Percentiles rank a stretch among this genome's conserved stretches.
These are phyloP conservation scores for Aspergillus sp. DNA, from an alignment of 2,329 filamentous ascomycete genomes.

Conservation along the genomic window DNA sequence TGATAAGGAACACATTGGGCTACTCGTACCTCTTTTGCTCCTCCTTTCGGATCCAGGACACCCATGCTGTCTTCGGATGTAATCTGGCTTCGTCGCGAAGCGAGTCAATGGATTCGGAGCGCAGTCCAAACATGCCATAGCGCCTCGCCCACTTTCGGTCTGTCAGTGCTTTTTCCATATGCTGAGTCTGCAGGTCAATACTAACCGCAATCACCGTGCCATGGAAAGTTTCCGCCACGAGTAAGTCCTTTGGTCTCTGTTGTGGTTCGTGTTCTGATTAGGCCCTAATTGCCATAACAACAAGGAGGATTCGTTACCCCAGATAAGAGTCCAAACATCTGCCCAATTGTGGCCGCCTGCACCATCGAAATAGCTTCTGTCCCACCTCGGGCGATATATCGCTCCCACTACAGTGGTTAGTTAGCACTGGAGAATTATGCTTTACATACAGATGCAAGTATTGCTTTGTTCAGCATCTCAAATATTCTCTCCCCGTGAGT, in stretches of 20 bases:
- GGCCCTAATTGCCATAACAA: no score
- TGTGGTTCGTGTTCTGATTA: not conserved
- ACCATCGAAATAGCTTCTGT: not conserved
- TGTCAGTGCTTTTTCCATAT: no score
- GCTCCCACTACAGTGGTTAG: not conserved
- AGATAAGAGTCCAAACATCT: slow-evolving; percentile 5
- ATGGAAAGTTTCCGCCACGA: slow-evolving; percentile 27
- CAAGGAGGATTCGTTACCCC: not conserved
- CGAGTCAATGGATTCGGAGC: not conserved
- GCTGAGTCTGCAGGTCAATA: not conserved
- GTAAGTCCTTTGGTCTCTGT: slow-evolving; percentile 24
- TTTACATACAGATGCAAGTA: no score
- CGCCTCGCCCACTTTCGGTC: slow-evolving; percentile 7
- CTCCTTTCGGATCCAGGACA: slow-evolving; percentile 24
- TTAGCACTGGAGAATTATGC: no score
- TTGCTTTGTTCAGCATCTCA: no score
- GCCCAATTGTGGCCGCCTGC: slow-evolving; percentile 7
- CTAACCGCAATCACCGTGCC: slow-evolving; percentile 25
- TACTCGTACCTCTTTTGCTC: slow-evolving; percentile 19
- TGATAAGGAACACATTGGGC: not conserved
- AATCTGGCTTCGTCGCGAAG: not conserved
- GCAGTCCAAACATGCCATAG: not conserved
- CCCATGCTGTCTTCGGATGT: slow-evolving; percentile 16
- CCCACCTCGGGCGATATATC: not conserved
- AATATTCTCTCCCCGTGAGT: no score